These are phyloP conservation scores for Suillus luteus DNA, from an alignment of 768 basidiomycete genomes.

Conservation along the genomic window DNA sequence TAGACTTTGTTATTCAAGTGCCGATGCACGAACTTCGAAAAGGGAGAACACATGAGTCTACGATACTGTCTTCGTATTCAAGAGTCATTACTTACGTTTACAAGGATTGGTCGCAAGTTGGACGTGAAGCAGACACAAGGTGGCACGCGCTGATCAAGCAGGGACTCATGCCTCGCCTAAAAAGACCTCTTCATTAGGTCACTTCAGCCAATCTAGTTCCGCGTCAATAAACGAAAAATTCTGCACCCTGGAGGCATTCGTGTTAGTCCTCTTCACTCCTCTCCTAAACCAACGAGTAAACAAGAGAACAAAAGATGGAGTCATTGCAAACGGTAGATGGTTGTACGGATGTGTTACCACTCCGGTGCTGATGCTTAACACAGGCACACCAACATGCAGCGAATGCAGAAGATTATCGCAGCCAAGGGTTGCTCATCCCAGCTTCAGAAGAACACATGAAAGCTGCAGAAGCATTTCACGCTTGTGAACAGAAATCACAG, in stretches of 20 bases:
- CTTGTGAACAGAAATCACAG: slow-evolving; percentile 69
- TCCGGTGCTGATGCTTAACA: slow-evolving; percentile 13
- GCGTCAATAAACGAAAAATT: slow-evolving; percentile 10
- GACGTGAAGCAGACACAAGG: neutral
- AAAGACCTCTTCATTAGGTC: slow-evolving; percentile 20
- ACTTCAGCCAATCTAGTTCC: slow-evolving; percentile 13
- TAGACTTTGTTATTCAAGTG: neutral
- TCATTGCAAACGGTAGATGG: slow-evolving; percentile 54
- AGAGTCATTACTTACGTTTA: neutral
- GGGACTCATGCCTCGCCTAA: slow-evolving; percentile 17
- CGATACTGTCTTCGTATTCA: neutral
- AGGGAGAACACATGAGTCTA: neutral
- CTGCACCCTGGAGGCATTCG: neutral
- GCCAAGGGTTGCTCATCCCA: slow-evolving; percentile 67
- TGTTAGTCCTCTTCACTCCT: neutral
- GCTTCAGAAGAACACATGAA: slow-evolving; percentile 75
- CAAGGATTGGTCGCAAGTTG: neutral
- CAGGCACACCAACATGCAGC: slow-evolving; percentile 85
- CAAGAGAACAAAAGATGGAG: slow-evolving; percentile 31
- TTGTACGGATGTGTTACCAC: neutral
- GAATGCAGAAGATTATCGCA: slow-evolving; percentile 72
- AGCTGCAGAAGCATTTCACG: slow-evolving; percentile 74
- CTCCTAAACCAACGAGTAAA: slow-evolving; percentile 8
- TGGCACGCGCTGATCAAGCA: slow-evolving; percentile 1
- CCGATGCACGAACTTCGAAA: neutral